phyloP scores from a whole-genome alignment of 2,329 filamentous ascomycete genomes.

The Leptographium lundbergii region DNA sequence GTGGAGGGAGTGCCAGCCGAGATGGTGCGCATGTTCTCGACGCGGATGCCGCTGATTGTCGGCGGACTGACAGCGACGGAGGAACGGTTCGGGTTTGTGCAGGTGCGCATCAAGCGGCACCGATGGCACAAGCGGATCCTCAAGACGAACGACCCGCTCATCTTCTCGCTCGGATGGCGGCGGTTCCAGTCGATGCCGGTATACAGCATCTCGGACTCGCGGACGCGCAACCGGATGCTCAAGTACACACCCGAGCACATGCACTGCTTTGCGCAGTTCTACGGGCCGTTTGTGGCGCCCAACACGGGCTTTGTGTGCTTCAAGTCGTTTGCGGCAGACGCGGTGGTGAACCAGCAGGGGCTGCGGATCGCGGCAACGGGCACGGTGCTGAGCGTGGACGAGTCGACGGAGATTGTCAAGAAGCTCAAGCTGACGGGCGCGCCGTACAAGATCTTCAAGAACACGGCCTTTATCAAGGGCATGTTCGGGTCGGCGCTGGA shows the following conservation, averaged over 20 bases:
- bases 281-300: constrained; percentile 85
- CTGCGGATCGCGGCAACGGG: constrained; percentile 93
- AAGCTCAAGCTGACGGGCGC: constrained; percentile 67
- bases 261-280: constrained; percentile 96
- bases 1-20: constrained; percentile 83
- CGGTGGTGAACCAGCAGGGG: constrained; percentile 42
- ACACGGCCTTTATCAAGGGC: constrained; percentile 96
- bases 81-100: constrained; percentile 89
- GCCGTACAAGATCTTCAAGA: constrained; percentile 98
- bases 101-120: constrained; percentile 93
- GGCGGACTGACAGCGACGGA: constrained; percentile 90
- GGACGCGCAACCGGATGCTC: constrained; percentile 90
- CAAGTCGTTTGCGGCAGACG: constrained; percentile 73
- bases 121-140: constrained; percentile 99
- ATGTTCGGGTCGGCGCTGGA: constrained; percentile 94
- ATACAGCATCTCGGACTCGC: constrained; percentile 89
- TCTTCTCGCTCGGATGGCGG: constrained; percentile 93
- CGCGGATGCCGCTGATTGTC: constrained; percentile 71
- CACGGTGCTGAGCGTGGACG: constrained; percentile 86
- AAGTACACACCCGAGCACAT: constrained; percentile 99
- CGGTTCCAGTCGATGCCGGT: constrained; percentile 86
- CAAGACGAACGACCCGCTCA: constrained; percentile 94
- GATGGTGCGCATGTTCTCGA: constrained; percentile 72
- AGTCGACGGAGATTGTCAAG: constrained; percentile 94
- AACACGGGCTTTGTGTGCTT: constrained; percentile 95